Evolutionary conservation across 495 filamentous ascomycete species (phyloP).

Genomic region (Terfezia boudieri): DNA sequence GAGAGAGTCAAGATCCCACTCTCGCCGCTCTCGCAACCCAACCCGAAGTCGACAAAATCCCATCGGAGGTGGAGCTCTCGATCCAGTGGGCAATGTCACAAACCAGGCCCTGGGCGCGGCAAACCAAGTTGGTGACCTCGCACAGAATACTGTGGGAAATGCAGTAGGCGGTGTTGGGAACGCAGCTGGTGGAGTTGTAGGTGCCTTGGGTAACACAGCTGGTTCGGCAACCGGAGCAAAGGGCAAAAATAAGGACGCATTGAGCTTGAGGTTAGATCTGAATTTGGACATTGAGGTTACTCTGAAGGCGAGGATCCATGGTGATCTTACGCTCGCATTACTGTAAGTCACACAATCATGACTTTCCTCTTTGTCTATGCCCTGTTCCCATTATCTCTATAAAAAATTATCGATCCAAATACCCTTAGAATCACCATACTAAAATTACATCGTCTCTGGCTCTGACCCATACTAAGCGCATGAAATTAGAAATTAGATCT

Average conservation of each 20-base stretch:
- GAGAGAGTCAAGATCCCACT: not conserved
- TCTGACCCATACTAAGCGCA: not conserved
- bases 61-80: not conserved
- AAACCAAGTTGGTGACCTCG: not conserved
- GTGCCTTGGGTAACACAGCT: not conserved
- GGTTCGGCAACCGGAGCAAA: conserved; percentile 3
- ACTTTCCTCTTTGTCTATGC: no score
- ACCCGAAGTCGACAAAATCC: no score
- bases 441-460: not conserved
- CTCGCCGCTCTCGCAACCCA: not conserved
- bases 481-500: not conserved
- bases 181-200: not conserved
- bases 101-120: not conserved
- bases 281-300: conserved; percentile 81
- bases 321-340: conserved; percentile 65
- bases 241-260: conserved; percentile 36
- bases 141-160: not conserved
- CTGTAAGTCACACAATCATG: conserved; percentile 36
- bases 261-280: conserved; percentile 56
- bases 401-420: no score
- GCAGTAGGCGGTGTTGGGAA: not conserved
- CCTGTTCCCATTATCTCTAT: no score
- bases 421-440: not conserved
- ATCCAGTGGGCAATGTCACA: not conserved
- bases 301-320: conserved; percentile 84